These are phyloP conservation scores for Cryptococcus jaspeensis DNA, from an alignment of 1,284 basidiomycete genomes.

Conservation along the genomic window DNA sequence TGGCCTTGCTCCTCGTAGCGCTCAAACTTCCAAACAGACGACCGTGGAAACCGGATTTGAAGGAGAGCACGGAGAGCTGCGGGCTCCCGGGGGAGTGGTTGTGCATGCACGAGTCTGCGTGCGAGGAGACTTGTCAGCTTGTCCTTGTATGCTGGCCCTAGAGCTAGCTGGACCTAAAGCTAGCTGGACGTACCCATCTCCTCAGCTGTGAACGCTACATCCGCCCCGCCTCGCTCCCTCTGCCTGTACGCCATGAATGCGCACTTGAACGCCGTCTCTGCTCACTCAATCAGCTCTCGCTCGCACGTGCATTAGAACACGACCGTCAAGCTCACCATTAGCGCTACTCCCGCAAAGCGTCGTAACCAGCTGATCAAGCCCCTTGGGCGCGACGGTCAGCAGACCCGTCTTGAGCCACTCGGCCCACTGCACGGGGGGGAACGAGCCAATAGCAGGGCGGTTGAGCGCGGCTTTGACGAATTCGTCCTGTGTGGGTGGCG, in stretches of 20 bases:
- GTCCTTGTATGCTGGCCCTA: background rate
- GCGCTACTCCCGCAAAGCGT: constrained; percentile 43
- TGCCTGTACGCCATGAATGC: constrained; percentile 54
- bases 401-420: constrained; percentile 54
- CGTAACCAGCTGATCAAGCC: constrained; percentile 54
- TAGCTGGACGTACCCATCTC: constrained; percentile 32
- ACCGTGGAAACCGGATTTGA: constrained; percentile 57
- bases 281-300: background rate
- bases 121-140: background rate
- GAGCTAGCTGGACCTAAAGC: background rate
- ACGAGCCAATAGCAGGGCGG: constrained; percentile 57
- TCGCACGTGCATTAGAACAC: constrained; percentile 40
- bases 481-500: constrained; percentile 19
- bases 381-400: constrained; percentile 55
- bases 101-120: constrained; percentile 54
- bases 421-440: constrained; percentile 56
- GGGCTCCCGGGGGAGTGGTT: constrained; percentile 57
- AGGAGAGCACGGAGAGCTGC: constrained; percentile 55
- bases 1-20: constrained; percentile 54
- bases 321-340: constrained; percentile 54
- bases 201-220: constrained; percentile 35
- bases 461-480: constrained; percentile 51
- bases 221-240: constrained; percentile 34
- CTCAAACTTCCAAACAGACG: constrained; percentile 56
- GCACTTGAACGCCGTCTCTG: constrained; percentile 58